Conservation (phyloP, 495 filamentous ascomycete genomes). For the Massariosphaeria phaeospora region DNA sequence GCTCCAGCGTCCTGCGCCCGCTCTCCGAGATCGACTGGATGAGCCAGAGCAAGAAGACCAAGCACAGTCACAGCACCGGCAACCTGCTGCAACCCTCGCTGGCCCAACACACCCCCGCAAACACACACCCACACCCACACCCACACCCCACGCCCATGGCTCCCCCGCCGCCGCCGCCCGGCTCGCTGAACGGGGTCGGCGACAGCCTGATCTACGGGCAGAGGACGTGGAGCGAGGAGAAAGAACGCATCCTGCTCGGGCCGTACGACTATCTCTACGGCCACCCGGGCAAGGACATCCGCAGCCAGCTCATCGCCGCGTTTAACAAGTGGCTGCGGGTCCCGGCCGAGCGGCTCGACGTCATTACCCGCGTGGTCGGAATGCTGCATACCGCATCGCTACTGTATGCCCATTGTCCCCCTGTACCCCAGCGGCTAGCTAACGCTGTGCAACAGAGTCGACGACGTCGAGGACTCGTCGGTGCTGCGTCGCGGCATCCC, state of each 20-base stretch:
- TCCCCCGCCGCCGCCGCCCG: slow-evolving; percentile 28
- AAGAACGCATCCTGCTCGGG: slow-evolving; percentile 64
- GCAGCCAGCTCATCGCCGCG: slow-evolving; percentile 75
- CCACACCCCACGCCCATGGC: slow-evolving; percentile 14
- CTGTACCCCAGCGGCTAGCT: background rate
- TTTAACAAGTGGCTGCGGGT: slow-evolving; percentile 91
- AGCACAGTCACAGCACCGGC: slow-evolving; percentile 12
- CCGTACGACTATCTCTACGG: slow-evolving; percentile 84
- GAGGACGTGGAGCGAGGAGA: slow-evolving; percentile 38
- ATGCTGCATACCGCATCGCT: slow-evolving; percentile 95
- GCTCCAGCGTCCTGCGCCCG: slow-evolving; percentile 46
- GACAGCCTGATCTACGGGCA: slow-evolving; percentile 31
- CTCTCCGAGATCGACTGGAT: slow-evolving; percentile 58
- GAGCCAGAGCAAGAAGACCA: slow-evolving; percentile 35
- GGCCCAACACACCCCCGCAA: background rate
- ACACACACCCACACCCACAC: slow-evolving; percentile 3
- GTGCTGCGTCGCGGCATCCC: slow-evolving; percentile 80
- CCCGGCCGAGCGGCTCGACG: slow-evolving; percentile 64
- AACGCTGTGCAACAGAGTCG: slow-evolving; percentile 51
- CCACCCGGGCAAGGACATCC: slow-evolving; percentile 89
- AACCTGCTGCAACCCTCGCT: slow-evolving; percentile 3
- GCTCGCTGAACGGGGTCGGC: slow-evolving; percentile 25
- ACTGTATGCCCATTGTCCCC: slow-evolving; percentile 48
- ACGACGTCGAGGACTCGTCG: slow-evolving; percentile 70
- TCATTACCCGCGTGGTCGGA: slow-evolving; percentile 81